Base-by-base conservation (phyloP, 768 basidiomycete genomes). In the Vararia minispora region DNA sequence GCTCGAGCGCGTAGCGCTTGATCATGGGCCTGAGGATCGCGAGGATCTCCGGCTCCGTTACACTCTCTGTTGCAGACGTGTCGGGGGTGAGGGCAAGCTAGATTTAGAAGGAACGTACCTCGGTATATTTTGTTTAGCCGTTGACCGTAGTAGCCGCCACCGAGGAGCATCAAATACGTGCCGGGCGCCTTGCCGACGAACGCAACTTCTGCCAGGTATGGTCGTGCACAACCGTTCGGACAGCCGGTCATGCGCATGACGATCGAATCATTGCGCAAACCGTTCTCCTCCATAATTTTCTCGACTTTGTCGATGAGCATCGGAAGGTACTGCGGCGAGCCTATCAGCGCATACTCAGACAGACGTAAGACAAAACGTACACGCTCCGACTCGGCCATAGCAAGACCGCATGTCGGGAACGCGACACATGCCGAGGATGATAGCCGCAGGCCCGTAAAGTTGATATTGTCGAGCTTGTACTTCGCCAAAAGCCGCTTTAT, bases 191-290 rank as follows among this genome's bases (percentile, higher is more conserved):
- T 98, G 23, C 95, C 94, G 27, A 98, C 80, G 52, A 98, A 94
- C 1, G 91, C 95, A 28, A 98, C 70, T 69, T 98, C 94, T 83
- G 61, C 10, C 31, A 92, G 65, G 58, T 94, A 98, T 26, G 90
- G 94, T 42, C 92, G 72, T 2, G 92, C 87, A 56, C 91, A 91
- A 26, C 88, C 89, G 51, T 90, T 91, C 3, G 88, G 88, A 49
- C 92, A 97, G 35, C 94, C 94, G 12, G 92, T 97, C 92, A 98
- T 97, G 37, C 94, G 76, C 94, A 99, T 97, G 43, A 97, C 77
- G 47, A 98, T 94, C 3, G 84, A 79, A 59, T 99, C 94, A 55
- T 95, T 81, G 32, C 94, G 71, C 28, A 98, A 66, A 14, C 94
- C 94, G 49, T 79, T 83, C 57, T 91, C 86, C 57, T 98, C 95